These are phyloP conservation scores for Lolium rigidum DNA, from an alignment of 176 grass and related monocot genomes.

Conservation along the genomic window DNA sequence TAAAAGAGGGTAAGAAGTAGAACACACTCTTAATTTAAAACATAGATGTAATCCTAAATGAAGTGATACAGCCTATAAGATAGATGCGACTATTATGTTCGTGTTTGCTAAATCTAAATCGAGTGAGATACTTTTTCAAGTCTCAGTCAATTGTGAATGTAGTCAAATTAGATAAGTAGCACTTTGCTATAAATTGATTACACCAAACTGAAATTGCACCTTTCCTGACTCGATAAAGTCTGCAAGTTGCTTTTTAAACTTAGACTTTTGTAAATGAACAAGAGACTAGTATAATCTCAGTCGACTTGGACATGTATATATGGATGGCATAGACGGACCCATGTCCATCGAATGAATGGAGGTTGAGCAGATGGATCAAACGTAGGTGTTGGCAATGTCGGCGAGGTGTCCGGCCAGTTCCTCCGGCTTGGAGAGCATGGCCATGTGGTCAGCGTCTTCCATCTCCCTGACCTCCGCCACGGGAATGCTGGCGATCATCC, in stretches of 20 bases:
- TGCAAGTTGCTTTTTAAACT: neutral
- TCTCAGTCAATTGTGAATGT: too few species aligned
- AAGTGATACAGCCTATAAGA: too few species aligned
- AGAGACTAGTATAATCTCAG: neutral
- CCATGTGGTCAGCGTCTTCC: conserved; percentile 66
- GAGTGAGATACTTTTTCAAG: too few species aligned
- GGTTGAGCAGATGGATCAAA: neutral
- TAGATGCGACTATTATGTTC: too few species aligned
- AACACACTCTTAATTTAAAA: too few species aligned
- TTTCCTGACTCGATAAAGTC: neutral
- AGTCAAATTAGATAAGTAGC: too few species aligned
- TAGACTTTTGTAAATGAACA: neutral
- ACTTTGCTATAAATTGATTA: too few species aligned
- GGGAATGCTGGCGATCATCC: conserved; percentile 46
- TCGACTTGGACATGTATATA: too few species aligned
- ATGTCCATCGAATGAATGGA: neutral
- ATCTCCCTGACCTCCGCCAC: conserved; percentile 63
- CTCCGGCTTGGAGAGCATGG: conserved; percentile 64
- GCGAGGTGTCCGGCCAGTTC: conserved; percentile 46
- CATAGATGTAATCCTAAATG: too few species aligned
- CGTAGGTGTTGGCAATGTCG: conserved; percentile 54
- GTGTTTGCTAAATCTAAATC: too few species aligned
- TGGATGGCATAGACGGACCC: too few species aligned
- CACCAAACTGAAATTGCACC: neutral
- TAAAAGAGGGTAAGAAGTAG: too few species aligned